Evolutionary conservation across 345 rosid species (phyloP), one percentile per base, ranked within the genome.

Genomic region (Populus pruinosa): DNA sequence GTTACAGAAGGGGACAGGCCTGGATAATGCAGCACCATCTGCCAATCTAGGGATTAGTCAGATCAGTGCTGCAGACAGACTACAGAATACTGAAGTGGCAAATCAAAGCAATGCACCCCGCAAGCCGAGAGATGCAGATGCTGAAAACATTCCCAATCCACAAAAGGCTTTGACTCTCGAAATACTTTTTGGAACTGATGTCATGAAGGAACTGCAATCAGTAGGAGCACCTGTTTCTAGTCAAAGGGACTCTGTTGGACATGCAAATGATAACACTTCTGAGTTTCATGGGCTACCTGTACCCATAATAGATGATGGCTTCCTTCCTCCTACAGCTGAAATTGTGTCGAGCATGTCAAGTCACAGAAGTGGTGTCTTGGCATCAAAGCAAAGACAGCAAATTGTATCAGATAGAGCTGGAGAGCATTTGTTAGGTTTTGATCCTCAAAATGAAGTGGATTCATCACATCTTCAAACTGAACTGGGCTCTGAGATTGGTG

Each of bases 191-290:
- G 99, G 99, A 61, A 85, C 92, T 74, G 97, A 97, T 81, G 92
- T 96, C 83, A 96, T 96, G 99, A 90, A 87, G 80, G 97, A 93
- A 82, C 87, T 96, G 75, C 93, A 96, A 73, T 87, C 97, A 20
- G 86, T 87, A 66, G 94, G 97, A 82, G 88, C 86, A 78, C 88
- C 93, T 10, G 82, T 82, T 75, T 82, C 94, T 69, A 74, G 79
- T 14, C 90, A 81, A 53, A 85, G 73, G 72, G 83, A 71, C 53
- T 70, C 82, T 20, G 67, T 67, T 59, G 88, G 80, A 62, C 76
- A 91, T 80, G 82, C 87, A 20, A 81, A 81, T 79, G 77, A 63
- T 39, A 85, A 83, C 84, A 81, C 63, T 53, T 70, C 86, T 27
- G 86, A 93, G 64, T 79, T 87, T 81, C 84, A 82, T 64, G 85